These are phyloP conservation scores for Pouteria campechiana DNA, from an alignment of 179 eudicot genomes.

Conservation along the genomic window DNA sequence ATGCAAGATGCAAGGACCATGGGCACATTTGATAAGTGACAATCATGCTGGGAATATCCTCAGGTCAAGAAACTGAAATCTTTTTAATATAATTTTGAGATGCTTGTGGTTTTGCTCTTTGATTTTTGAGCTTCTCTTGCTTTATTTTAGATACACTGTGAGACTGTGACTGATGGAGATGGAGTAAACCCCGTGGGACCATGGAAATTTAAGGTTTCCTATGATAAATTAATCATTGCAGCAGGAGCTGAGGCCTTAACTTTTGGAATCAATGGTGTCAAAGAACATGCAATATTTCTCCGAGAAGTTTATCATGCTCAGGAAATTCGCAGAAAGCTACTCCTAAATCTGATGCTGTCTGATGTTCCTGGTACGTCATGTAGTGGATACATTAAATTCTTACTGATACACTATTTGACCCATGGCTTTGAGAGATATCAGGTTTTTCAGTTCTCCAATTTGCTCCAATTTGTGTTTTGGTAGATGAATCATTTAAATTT, in stretches of 20 bases:
- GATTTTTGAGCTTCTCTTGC: neutral
- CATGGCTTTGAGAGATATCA: no score
- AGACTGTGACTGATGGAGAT: constrained; percentile 69
- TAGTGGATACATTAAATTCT: neutral
- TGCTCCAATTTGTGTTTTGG: no score
- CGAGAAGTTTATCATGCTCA: constrained; percentile 98
- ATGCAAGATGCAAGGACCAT: no score
- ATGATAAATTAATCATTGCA: constrained; percentile 87
- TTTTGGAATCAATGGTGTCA: constrained; percentile 87
- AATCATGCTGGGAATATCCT: no score
- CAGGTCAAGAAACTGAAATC: neutral
- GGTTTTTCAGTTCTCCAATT: no score
- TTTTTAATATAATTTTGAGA: no score
- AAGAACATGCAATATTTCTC: constrained; percentile 75
- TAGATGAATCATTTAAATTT: no score
- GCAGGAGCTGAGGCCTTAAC: constrained; percentile 84
- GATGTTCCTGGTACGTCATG: constrained; percentile 71
- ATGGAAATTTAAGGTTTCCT: constrained; percentile 67
- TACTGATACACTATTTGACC: no score
- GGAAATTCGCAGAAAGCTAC: constrained; percentile 78
- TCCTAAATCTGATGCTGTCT: constrained; percentile 85
- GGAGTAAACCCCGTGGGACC: constrained; percentile 50
- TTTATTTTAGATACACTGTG: constrained; percentile 53
- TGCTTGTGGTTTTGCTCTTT: neutral
- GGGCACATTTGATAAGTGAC: no score